phyloP scores from a whole-genome alignment of 1,284 basidiomycete species.

The Neonothopanus nambi region DNA sequence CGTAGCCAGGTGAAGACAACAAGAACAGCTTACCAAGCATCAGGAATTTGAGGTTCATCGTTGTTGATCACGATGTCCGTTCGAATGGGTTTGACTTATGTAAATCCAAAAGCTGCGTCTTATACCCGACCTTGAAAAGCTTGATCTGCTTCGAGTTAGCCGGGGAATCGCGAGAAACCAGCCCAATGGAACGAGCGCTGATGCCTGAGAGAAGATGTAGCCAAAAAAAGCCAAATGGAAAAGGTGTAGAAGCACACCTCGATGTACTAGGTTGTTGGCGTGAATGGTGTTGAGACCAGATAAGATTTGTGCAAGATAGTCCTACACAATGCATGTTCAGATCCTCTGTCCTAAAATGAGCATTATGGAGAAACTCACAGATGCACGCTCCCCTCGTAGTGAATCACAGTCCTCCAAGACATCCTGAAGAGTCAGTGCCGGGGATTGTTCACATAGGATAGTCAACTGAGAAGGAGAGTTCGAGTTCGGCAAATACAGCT shows the following conservation, averaged over 20 bases:
- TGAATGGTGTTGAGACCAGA: constrained; percentile 67
- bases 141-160: constrained; percentile 62
- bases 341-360: not conserved
- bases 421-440: constrained; percentile 62
- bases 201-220: constrained; percentile 42
- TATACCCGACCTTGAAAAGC: constrained; percentile 62
- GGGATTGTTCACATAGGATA: constrained; percentile 66
- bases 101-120: constrained; percentile 65
- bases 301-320: constrained; percentile 70
- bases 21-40: constrained; percentile 52
- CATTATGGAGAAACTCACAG: constrained; percentile 36
- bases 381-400: constrained; percentile 65
- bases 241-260: constrained; percentile 39
- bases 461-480: constrained; percentile 52
- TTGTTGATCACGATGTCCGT: constrained; percentile 33
- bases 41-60: constrained; percentile 51
- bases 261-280: constrained; percentile 61
- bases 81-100: constrained; percentile 75
- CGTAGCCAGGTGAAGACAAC: not conserved
- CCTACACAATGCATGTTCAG: constrained; percentile 38
- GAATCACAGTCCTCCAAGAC: constrained; percentile 70
- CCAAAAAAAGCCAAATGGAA: not conserved
- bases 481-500: constrained; percentile 51
- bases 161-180: constrained; percentile 49
- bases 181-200: constrained; percentile 54